phyloP scores from a whole-genome alignment of 345 rosid genomes.

The Sisymbrium altissimum region DNA sequence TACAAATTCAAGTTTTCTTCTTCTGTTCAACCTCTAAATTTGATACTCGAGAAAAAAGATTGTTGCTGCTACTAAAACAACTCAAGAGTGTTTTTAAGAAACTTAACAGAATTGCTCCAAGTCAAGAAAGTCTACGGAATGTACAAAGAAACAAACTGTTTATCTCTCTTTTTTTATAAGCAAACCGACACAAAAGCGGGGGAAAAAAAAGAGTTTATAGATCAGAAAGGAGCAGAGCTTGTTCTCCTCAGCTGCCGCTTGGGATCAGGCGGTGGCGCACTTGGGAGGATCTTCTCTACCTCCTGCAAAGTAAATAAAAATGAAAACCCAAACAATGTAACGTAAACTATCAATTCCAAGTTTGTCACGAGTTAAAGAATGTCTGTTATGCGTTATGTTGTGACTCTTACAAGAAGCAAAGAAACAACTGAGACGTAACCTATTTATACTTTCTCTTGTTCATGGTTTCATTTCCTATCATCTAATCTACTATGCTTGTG shows the following conservation, averaged over 20 bases:
- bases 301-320: slow-evolving; percentile 39
- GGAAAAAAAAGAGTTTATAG: not conserved
- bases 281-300: slow-evolving; percentile 57
- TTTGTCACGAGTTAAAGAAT: not conserved
- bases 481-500: not conserved
- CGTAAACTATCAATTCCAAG: not conserved
- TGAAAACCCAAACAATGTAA: not conserved
- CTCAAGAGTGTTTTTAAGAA: not conserved
- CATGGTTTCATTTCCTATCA: not conserved
- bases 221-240: slow-evolving; percentile 50
- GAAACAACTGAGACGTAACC: not conserved
- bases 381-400: not conserved
- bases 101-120: slow-evolving; percentile 31
- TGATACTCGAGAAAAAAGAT: not conserved
- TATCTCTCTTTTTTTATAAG: slow-evolving; percentile 15
- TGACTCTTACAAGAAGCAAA: not conserved
- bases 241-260: slow-evolving; percentile 70
- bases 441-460: not conserved
- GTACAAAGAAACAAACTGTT: slow-evolving; percentile 36
- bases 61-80: not conserved
- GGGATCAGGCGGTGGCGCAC: slow-evolving; percentile 56
- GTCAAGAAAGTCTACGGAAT: slow-evolving; percentile 27
- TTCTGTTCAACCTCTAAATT: not conserved
- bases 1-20: not conserved
- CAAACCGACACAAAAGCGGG: slow-evolving; percentile 11